Evolutionary conservation across 2,329 filamentous ascomycete species (phyloP).

Genomic region (Dendrostoma leiphaemia): DNA sequence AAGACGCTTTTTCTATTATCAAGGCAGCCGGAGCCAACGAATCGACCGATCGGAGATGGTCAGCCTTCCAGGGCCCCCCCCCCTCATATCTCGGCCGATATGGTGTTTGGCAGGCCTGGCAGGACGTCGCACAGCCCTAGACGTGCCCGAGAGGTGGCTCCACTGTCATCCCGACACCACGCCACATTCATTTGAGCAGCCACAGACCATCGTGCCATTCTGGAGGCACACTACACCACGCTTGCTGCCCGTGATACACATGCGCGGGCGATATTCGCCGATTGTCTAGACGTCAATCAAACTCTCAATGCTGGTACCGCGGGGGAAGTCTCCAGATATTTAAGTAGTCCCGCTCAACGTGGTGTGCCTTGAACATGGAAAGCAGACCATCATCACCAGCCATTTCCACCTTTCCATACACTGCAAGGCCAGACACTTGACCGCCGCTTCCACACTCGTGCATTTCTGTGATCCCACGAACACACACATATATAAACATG

Average conservation of each 20-base stretch:
- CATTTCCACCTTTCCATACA: background rate
- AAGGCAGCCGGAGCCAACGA: slow-evolving; percentile 7
- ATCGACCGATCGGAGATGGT: slow-evolving; percentile 14
- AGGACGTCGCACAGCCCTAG: slow-evolving; percentile 12
- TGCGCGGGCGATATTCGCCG: background rate
- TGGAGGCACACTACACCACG: slow-evolving; percentile 1
- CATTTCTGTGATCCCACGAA: background rate
- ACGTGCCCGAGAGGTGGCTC: slow-evolving; percentile 9
- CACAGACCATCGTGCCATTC: slow-evolving; percentile 12
- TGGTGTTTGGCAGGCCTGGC: background rate
- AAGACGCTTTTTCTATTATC: slow-evolving; percentile 8
- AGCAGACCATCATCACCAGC: slow-evolving; percentile 15
- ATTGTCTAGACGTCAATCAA: background rate
- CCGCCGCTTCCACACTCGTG: background rate
- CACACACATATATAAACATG: slow-evolving; percentile 2
- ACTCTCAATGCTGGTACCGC: background rate
- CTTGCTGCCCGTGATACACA: slow-evolving; percentile 2
- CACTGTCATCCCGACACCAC: slow-evolving; percentile 14
- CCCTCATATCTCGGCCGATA: background rate
- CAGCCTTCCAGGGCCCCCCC: background rate
- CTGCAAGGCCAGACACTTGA: background rate
- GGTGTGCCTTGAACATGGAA: slow-evolving; percentile 4
- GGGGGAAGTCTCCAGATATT: slow-evolving; percentile 9
- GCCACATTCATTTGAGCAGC: slow-evolving; percentile 15
- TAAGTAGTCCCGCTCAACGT: slow-evolving; percentile 11